Base-by-base conservation (phyloP, 345 rosid species). In the Murraya paniculata region DNA sequence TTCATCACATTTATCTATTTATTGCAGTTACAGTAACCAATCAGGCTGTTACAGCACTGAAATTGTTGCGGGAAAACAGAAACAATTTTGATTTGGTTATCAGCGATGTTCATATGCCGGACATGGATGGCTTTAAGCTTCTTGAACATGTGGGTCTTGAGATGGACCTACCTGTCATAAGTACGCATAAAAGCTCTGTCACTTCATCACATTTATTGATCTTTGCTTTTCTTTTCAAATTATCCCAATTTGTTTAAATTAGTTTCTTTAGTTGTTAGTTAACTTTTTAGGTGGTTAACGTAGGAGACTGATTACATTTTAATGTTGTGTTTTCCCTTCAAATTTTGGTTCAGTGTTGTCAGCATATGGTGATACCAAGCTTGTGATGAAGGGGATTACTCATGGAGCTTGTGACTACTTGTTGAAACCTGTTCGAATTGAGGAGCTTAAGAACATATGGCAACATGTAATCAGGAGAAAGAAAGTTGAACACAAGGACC, bases 391-490 rank as follows among this genome's bases (percentile, higher is more conserved):
- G 84, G 99, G 99, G 65, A 83, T 96, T 45, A 82, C 86, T 9
- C 97, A 92, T 72, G 99, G 99, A 22, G 99, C 99, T 3, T 89
- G 90, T 41, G 98, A 96, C 79, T 96, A 96, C 79, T 75, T 96
- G 76, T 77, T 91, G 58, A 96, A 96, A 79, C 99, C 98, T 28
- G 94, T 92, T 74, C 82, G 94, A 33, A 77, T 87, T 14, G 92
- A 96, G 89, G 97, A 91, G 90, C 91, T 96, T 69, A 82, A 86
- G 76, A 96, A 96, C 84, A 93, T 95, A 81, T 95, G 99, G 99
- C 99, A 92, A 45, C 97, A 92, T 79, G 97, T 92, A 7, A 72
- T 92, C 38, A 83, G 97, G 87, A 92, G 66, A 77, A 88, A 80
- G 85, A 90, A 83, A 58, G n/a, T 77, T 8, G 79, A 76, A 13